These are phyloP conservation scores for Kodamaea sp. DNA, from an alignment of 1,139 yeast species.

Conservation along the genomic window DNA sequence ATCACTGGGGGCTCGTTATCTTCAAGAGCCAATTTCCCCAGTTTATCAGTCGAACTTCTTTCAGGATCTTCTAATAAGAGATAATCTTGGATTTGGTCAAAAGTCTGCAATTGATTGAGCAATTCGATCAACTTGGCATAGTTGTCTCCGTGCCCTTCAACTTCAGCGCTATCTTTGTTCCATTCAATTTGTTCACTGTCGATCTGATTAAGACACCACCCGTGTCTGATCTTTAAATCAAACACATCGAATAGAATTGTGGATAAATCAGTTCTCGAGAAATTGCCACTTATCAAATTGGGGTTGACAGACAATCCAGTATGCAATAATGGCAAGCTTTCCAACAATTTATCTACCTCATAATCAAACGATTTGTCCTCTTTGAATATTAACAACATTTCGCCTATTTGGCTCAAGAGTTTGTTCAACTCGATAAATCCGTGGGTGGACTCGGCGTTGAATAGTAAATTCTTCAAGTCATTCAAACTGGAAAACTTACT, in stretches of 20 bases:
- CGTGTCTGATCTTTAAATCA: constrained; percentile 48
- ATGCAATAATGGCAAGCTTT: constrained; percentile 62
- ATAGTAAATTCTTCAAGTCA: constrained; percentile 28
- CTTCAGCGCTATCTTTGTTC: constrained; percentile 11
- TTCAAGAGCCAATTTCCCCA: too few relatives aligned
- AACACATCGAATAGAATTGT: constrained; percentile 41
- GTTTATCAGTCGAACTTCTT: too few relatives aligned
- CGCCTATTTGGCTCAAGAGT: constrained; percentile 48
- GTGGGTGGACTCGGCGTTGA: constrained; percentile 16
- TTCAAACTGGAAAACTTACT: constrained; percentile 14
- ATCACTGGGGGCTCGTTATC: constrained; percentile 3
- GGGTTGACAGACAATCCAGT: constrained; percentile 79
- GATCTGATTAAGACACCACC: constrained; percentile 45
- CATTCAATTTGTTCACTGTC: constrained; percentile 19
- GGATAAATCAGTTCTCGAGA: constrained; percentile 43
- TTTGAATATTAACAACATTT: constrained; percentile 35
- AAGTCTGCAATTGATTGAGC: constrained; percentile 34
- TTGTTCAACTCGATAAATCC: constrained; percentile 30
- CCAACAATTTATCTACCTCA: constrained; percentile 41
- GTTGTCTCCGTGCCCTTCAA: constrained; percentile 17
- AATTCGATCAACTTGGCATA: constrained; percentile 22
- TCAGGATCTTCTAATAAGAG: constrained; percentile 20
- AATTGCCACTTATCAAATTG: constrained; percentile 59
- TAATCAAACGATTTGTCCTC: constrained; percentile 14
- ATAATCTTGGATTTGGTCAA: constrained; percentile 49